phyloP scores from a whole-genome alignment of 306 rosid genomes.

The Carpinus fangiana region DNA sequence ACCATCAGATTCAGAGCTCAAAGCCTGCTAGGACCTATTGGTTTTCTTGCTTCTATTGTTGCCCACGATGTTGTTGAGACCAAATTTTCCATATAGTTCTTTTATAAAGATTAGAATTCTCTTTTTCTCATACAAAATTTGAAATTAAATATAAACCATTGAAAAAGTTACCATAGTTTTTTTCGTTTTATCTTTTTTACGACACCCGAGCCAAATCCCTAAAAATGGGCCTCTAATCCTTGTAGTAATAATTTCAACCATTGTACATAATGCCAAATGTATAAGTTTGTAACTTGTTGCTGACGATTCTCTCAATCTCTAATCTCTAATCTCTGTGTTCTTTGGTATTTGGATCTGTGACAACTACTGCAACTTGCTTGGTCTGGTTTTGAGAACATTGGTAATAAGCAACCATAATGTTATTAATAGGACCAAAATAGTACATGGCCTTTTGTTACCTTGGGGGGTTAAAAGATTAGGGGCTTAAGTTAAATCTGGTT shows the following conservation, averaged over 20 bases:
- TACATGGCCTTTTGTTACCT: neutral
- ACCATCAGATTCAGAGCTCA: neutral
- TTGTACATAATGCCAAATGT: neutral
- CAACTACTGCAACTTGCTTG: too few species aligned
- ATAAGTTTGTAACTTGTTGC: neutral
- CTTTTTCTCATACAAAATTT: too few species aligned
- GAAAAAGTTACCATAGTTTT: too few species aligned
- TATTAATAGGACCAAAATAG: too few species aligned
- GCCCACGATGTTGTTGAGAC: conserved; percentile 35
- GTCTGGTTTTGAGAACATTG: neutral
- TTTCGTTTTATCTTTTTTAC: too few species aligned
- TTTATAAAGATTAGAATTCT: neutral
- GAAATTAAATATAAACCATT: too few species aligned
- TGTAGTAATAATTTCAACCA: neutral
- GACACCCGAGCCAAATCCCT: too few species aligned
- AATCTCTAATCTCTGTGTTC: neutral
- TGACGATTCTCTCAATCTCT: neutral
- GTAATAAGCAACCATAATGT: neutral
- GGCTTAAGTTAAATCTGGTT: neutral
- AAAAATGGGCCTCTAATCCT: neutral
- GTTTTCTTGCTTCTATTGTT: conserved; percentile 34
- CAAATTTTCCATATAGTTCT: neutral
- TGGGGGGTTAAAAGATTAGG: neutral
- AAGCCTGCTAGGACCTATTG: conserved; percentile 23
- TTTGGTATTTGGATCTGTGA: neutral